Evolutionary conservation across 176 grass and related monocot genomes (phyloP).

Genomic region (Phyllostachys edulis): DNA sequence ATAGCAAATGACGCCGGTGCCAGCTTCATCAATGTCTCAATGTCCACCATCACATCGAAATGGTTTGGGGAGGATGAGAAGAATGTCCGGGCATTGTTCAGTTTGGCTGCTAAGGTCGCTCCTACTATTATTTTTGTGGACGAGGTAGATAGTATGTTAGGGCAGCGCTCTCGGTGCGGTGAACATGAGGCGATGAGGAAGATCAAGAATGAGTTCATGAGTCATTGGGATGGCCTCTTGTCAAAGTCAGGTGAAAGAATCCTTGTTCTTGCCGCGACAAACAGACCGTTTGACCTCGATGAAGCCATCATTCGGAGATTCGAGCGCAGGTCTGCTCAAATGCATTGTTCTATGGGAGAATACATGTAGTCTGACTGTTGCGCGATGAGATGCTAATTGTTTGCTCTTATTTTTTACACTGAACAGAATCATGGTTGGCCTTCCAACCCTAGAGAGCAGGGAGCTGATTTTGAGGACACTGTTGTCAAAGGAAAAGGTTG

Average conservation of each 20-base stretch:
- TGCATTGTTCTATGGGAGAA: neutral
- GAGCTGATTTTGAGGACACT: slow-evolving; percentile 79
- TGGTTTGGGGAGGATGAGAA: slow-evolving; percentile 99
- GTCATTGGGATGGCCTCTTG: slow-evolving; percentile 90
- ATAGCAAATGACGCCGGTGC: slow-evolving; percentile 96
- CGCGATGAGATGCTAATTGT: neutral
- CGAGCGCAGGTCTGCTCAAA: slow-evolving; percentile 74
- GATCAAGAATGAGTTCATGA: slow-evolving; percentile 99
- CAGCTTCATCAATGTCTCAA: slow-evolving; percentile 95
- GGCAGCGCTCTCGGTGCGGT: slow-evolving; percentile 70
- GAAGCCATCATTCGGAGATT: slow-evolving; percentile 98
- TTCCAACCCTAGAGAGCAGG: slow-evolving; percentile 83
- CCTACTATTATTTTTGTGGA: slow-evolving; percentile 97
- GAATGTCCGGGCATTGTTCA: slow-evolving; percentile 90
- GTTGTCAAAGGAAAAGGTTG: slow-evolving; percentile 78
- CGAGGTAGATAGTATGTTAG: slow-evolving; percentile 96
- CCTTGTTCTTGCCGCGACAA: slow-evolving; percentile 97
- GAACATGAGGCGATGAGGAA: slow-evolving; percentile 97
- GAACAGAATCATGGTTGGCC: slow-evolving; percentile 91
- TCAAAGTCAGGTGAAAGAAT: slow-evolving; percentile 75
- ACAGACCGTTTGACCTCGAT: slow-evolving; percentile 97
- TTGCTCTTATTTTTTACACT: slow-evolving; percentile 29
- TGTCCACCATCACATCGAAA: slow-evolving; percentile 97
- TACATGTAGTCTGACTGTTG: neutral
- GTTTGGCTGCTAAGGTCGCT: slow-evolving; percentile 83